phyloP scores from a whole-genome alignment of 805 yeast genomes.

The Blastobotrys chiropterorum region DNA sequence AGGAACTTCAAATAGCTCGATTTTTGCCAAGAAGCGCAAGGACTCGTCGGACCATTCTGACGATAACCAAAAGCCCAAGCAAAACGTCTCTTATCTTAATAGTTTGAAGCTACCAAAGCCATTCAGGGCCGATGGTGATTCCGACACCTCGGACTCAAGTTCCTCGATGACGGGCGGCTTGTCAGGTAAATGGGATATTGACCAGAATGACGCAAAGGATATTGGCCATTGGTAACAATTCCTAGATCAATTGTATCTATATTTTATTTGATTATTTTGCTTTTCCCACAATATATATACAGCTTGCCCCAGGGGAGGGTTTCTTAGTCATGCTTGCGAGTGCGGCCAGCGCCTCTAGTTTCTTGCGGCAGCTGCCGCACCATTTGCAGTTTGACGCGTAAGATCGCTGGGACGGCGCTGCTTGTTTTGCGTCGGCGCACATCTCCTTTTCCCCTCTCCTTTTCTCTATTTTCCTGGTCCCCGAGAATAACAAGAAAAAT shows the following conservation, averaged over 20 bases:
- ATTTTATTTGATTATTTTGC: not conserved
- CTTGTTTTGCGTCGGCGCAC: no score
- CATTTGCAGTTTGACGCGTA: no score
- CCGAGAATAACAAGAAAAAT: no score
- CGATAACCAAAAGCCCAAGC: constrained; percentile 6
- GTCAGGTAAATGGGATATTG: constrained; percentile 6
- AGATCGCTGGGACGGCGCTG: no score
- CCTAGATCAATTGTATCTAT: not conserved
- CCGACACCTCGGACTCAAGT: not conserved
- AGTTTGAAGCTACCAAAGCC: constrained; percentile 3
- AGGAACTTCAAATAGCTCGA: constrained; percentile 8
- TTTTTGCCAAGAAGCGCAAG: constrained; percentile 2
- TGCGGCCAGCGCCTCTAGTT: no score
- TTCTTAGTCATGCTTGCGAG: no score
- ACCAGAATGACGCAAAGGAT: not conserved
- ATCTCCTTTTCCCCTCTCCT: no score
- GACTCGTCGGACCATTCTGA: constrained; percentile 12
- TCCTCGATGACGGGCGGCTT: constrained; percentile 7
- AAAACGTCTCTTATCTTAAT: not conserved
- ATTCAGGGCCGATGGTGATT: not conserved
- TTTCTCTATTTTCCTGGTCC: no score
- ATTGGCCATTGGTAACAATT: constrained; percentile 6
- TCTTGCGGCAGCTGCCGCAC: no score
- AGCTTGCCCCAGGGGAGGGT: no score
- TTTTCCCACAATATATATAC: no score